A percentile compares a stretch with the other conserved stretches of the same genome.
Evolutionary conservation across 768 basidiomycete species (phyloP).

Genomic region (Tricholoma hemisulphureum): DNA sequence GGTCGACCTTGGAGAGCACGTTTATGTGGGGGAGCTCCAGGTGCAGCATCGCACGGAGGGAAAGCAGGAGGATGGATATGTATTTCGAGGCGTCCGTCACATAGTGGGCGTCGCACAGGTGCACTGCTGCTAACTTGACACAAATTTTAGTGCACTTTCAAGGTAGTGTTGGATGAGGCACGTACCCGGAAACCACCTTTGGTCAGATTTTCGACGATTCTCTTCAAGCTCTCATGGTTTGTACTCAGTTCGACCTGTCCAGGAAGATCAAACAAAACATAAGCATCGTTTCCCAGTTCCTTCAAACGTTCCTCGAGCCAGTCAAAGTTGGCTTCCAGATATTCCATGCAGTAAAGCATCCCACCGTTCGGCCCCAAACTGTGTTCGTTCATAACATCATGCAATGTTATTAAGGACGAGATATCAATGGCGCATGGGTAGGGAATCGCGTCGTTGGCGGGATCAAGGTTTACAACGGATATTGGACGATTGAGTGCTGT

Average conservation of each 20-base stretch:
- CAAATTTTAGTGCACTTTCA: neutral
- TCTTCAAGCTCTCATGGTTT: slow-evolving; percentile 87
- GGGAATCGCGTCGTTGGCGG: slow-evolving; percentile 85
- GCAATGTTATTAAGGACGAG: slow-evolving; percentile 78
- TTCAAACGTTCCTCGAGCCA: slow-evolving; percentile 72
- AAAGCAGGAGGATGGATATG: slow-evolving; percentile 86
- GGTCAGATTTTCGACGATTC: slow-evolving; percentile 65
- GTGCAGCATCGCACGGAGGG: slow-evolving; percentile 96
- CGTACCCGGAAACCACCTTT: slow-evolving; percentile 86
- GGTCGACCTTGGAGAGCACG: slow-evolving; percentile 92
- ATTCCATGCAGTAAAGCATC: slow-evolving; percentile 96
- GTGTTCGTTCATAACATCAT: slow-evolving; percentile 82
- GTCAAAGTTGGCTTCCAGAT: slow-evolving; percentile 92
- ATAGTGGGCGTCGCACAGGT: slow-evolving; percentile 96
- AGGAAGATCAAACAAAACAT: slow-evolving; percentile 92
- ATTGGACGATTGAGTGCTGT: slow-evolving; percentile 84
- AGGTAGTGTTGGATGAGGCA: neutral
- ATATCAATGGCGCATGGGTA: slow-evolving; percentile 92
- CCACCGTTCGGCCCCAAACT: slow-evolving; percentile 93
- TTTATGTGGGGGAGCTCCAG: slow-evolving; percentile 98
- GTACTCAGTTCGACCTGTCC: slow-evolving; percentile 98
- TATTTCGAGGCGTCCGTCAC: slow-evolving; percentile 96
- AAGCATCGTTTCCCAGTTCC: slow-evolving; percentile 69
- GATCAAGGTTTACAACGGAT: slow-evolving; percentile 92
- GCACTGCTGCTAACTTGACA: slow-evolving; percentile 82